Conservation (phyloP, 345 rosid genomes). For the Populus simonii region DNA sequence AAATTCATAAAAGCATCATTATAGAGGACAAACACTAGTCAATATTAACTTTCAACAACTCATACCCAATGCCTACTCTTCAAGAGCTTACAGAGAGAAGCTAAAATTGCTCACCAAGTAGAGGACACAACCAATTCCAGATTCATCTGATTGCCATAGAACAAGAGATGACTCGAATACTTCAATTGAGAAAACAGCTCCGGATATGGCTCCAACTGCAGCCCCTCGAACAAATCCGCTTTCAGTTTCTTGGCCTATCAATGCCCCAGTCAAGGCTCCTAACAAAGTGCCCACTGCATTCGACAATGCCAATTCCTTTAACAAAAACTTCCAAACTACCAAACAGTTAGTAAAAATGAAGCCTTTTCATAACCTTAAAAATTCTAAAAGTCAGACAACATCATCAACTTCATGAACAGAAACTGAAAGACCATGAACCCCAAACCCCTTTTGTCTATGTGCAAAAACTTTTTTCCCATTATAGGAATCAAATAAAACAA, state of each 20-base stretch:
- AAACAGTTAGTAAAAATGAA: background rate
- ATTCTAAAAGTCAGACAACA: background rate
- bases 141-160: slow-evolving; percentile 94
- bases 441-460: background rate
- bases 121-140: slow-evolving; percentile 81
- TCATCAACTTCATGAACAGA: background rate
- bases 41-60: background rate
- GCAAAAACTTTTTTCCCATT: background rate
- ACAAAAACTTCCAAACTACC: background rate
- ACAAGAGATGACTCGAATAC: slow-evolving; percentile 95
- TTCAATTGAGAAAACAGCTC: slow-evolving; percentile 98
- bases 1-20: background rate
- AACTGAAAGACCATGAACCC: background rate
- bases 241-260: slow-evolving; percentile 99
- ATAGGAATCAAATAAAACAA: background rate
- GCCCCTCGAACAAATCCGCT: slow-evolving; percentile 98
- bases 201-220: slow-evolving; percentile 96
- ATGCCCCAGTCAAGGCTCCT: slow-evolving; percentile 97
- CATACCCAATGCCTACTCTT: background rate
- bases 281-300: slow-evolving; percentile 88
- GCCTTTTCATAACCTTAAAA: background rate
- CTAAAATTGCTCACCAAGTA: slow-evolving; percentile 68
- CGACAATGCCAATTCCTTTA: slow-evolving; percentile 13
- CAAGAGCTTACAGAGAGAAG: background rate
- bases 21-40: background rate